These are phyloP conservation scores for Vararia minispora DNA, from an alignment of 768 basidiomycete species.

Conservation along the genomic window DNA sequence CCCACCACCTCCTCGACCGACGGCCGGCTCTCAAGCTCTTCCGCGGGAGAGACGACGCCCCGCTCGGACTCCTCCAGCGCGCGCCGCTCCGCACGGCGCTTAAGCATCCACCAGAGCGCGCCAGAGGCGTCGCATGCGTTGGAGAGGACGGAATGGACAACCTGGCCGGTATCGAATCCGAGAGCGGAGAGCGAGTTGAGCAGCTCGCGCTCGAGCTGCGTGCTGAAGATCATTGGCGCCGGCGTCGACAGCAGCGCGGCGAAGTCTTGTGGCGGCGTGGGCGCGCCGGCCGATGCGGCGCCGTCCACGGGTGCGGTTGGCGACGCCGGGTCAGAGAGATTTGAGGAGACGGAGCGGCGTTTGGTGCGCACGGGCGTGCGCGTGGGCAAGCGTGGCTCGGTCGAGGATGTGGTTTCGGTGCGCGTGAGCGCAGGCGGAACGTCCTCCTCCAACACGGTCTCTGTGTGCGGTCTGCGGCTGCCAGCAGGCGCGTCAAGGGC, in stretches of 20 bases:
- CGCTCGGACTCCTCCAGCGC: conserved; percentile 26
- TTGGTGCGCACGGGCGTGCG: conserved; percentile 95
- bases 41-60: conserved; percentile 5
- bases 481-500: conserved; percentile 20
- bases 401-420: conserved; percentile 10
- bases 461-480: conserved; percentile 29
- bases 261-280: conserved; percentile 43
- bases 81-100: conserved; percentile 64
- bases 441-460: conserved; percentile 45
- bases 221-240: conserved; percentile 79
- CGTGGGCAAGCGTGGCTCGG: conserved; percentile 44
- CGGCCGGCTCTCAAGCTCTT: conserved; percentile 4
- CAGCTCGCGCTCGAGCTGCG: conserved; percentile 67
- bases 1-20: conserved; percentile 13
- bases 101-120: conserved; percentile 95
- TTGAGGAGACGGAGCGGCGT: conserved; percentile 88
- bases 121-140: conserved; percentile 90
- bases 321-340: conserved; percentile 53
- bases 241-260: conserved; percentile 49
- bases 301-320: conserved; percentile 25
- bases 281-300: conserved; percentile 21
- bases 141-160: conserved; percentile 84
- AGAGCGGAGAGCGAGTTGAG: conserved; percentile 62
- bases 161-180: conserved; percentile 90
- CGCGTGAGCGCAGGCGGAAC: conserved; percentile 8